Conservation (phyloP, 2,329 filamentous ascomycete species). For the Neoscytalidium dimidiatum region DNA sequence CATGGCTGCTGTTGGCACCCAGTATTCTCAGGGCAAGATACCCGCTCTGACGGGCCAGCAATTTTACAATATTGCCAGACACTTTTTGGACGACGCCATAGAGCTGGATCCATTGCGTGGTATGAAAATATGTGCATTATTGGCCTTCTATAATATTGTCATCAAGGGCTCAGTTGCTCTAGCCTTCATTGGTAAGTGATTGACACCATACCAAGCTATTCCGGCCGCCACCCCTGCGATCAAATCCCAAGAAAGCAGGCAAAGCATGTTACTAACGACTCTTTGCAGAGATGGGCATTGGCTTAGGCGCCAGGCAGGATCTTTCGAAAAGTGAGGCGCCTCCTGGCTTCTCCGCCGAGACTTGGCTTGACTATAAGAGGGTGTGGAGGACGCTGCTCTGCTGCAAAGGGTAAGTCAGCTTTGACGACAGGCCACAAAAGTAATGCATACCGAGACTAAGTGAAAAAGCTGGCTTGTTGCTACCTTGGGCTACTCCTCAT, state of each 20-base stretch:
- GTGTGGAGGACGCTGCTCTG: slow-evolving; percentile 25
- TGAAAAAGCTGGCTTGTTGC: slow-evolving; percentile 25
- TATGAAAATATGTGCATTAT: slow-evolving; percentile 26
- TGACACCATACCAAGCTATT: background rate
- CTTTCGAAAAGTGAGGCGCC: slow-evolving; percentile 5
- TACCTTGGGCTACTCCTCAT: slow-evolving; percentile 22
- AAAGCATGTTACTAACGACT: background rate
- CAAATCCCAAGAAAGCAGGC: no score
- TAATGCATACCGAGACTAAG: background rate
- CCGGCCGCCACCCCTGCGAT: no score
- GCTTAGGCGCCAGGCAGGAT: slow-evolving; percentile 20
- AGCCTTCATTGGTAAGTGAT: slow-evolving; percentile 25
- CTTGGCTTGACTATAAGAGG: slow-evolving; percentile 21
- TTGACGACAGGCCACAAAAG: background rate
- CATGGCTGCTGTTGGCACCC: slow-evolving; percentile 25
- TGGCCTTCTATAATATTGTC: slow-evolving; percentile 28
- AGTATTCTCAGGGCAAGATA: slow-evolving; percentile 22
- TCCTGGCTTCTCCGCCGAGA: background rate
- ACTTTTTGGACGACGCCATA: slow-evolving; percentile 25
- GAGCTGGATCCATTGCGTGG: slow-evolving; percentile 24
- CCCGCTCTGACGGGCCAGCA: slow-evolving; percentile 24
- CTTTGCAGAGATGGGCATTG: slow-evolving; percentile 24
- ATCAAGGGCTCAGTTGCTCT: slow-evolving; percentile 25
- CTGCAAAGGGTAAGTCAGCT: slow-evolving; percentile 19
- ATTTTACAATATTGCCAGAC: slow-evolving; percentile 25